Evolutionary conservation across 345 rosid genomes (phyloP), one percentile per base, ranked within the genome.

Genomic region (Toxicodendron radicans): DNA sequence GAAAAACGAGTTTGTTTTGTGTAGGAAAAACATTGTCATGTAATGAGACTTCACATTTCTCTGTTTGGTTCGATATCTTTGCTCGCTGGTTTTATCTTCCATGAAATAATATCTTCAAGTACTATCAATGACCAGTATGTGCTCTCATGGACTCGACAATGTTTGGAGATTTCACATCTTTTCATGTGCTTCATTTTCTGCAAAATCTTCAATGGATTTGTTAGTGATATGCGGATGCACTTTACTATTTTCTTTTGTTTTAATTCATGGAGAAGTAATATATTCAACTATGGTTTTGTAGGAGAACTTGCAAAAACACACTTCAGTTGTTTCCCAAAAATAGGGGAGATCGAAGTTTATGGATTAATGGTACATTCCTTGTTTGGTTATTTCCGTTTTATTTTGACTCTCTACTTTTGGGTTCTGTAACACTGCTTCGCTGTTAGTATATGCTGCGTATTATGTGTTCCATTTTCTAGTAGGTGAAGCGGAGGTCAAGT

Each of bases 261-360:
- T 60, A 45, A 20, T 58, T 68, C 8, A 14, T 20, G 41, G n/a
- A 41, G 48, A 41, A 57, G 38, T 70, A 57, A 69, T 79, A 46
- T 21, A 7, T 32, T 45, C 5, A 53, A 21, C 14, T 33, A 57
- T 5, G n/a, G 0, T 76, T 58, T 30, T 84, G 85, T 77, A 90
- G 95, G 88, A 75, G 77, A 83, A 78, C 79, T 90, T 18, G 89
- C 85, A 79, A 79, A 72, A 76, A 54, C 72, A 38, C 95, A 92
- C 58, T 63, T 57, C 20, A 64, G 52, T 69, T 79, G 87, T 70
- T 85, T 85, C 76, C 87, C 89, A 4, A 56, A 68, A 54, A 60
- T 79, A 45, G 89, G 84, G 66, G 84, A 83, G 78, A 85, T 92
- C 52, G 73, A 73, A 79, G 91, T 81, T 73, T 35, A 53, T 66